Conservation (phyloP, 768 basidiomycete genomes). For the Lenzites betulinus region DNA sequence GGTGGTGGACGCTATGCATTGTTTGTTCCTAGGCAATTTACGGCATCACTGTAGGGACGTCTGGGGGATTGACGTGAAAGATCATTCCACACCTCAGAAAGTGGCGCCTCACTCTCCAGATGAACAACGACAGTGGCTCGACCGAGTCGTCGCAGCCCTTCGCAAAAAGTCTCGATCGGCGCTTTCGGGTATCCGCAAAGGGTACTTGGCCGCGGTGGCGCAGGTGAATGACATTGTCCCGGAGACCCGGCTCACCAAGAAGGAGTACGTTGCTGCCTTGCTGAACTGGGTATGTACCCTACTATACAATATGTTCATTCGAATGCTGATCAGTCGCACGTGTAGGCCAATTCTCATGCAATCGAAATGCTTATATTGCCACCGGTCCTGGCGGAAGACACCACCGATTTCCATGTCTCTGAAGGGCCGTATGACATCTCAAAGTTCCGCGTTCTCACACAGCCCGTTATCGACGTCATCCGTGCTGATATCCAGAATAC, state of each 20-base stretch:
- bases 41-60: neutral
- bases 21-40: conserved; percentile 15
- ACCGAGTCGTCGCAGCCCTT: neutral
- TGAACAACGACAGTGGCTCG: neutral
- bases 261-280: neutral
- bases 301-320: neutral
- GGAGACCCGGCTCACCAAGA: neutral
- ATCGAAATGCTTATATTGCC: neutral
- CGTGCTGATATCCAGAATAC: conserved; percentile 1
- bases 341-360: neutral
- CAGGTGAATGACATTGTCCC: neutral
- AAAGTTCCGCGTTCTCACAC: neutral
- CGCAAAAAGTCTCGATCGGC: neutral
- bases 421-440: neutral
- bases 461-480: neutral
- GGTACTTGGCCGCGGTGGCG: neutral
- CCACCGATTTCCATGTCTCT: neutral
- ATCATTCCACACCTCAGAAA: neutral
- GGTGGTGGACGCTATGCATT: conserved; percentile 33
- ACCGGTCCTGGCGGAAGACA: neutral
- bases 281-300: neutral
- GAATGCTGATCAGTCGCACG: neutral
- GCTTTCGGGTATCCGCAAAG: neutral
- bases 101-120: neutral
- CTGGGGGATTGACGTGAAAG: neutral